phyloP scores from a whole-genome alignment of 2,329 filamentous ascomycete species.

The Aspergillus ustus region DNA sequence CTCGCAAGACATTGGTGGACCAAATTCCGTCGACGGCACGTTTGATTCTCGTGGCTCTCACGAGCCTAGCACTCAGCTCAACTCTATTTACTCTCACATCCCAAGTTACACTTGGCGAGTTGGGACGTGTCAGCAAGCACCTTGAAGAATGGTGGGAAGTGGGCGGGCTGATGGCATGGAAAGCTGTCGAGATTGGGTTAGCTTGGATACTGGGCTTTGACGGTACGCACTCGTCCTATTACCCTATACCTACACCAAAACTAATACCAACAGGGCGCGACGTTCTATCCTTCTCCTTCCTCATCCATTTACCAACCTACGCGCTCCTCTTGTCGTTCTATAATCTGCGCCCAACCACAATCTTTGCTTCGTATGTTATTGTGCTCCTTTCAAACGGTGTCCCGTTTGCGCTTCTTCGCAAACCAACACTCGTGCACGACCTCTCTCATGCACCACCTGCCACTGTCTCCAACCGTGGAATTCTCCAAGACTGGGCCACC shows the following conservation, averaged over 20 bases:
- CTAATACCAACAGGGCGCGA: conserved; percentile 60
- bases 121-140: conserved; percentile 69
- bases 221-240: conserved; percentile 36
- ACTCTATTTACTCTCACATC: conserved; percentile 67
- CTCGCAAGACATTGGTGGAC: conserved; percentile 25
- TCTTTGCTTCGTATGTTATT: conserved; percentile 66
- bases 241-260: not conserved
- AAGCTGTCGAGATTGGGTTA: conserved; percentile 69
- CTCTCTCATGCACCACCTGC: conserved; percentile 50
- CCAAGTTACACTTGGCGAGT: conserved; percentile 65
- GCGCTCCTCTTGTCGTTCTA: conserved; percentile 82
- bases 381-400: conserved; percentile 71
- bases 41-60: conserved; percentile 53
- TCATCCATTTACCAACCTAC: conserved; percentile 76
- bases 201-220: conserved; percentile 78
- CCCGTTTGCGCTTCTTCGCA: conserved; percentile 76
- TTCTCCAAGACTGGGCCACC: conserved; percentile 67
- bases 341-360: conserved; percentile 65
- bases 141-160: conserved; percentile 68
- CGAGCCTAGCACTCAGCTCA: conserved; percentile 66
- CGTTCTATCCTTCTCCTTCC: conserved; percentile 66
- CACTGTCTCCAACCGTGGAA: conserved; percentile 64
- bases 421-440: conserved; percentile 67
- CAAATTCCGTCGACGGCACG: conserved; percentile 41
- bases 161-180: conserved; percentile 57